phyloP scores from a whole-genome alignment of 164 flowering plant species.

The Umbellularia californica region DNA sequence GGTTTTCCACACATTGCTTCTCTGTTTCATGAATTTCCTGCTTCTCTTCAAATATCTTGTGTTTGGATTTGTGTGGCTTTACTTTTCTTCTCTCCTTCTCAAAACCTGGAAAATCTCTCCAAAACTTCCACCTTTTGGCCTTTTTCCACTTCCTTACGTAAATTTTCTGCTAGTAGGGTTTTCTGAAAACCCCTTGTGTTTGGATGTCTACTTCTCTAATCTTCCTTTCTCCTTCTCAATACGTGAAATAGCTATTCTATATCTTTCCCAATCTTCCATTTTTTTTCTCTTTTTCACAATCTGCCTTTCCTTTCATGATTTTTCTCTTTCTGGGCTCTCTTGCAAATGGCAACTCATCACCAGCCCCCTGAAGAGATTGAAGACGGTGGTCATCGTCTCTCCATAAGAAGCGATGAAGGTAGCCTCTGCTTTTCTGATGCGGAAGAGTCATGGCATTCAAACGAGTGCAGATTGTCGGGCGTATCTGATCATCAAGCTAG shows the following conservation, averaged over 20 bases:
- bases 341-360: constrained; percentile 29
- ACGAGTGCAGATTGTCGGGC: constrained; percentile 44
- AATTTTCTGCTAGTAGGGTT: too few species aligned
- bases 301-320: constrained; percentile 5
- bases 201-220: background rate
- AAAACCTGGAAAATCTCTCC: background rate
- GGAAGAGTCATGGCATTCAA: constrained; percentile 39
- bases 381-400: constrained; percentile 1
- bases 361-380: constrained; percentile 28
- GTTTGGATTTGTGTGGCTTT: background rate
- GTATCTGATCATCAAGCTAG: constrained; percentile 45
- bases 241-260: background rate
- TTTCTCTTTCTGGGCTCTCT: constrained; percentile 3
- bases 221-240: background rate
- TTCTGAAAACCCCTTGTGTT: too few species aligned
- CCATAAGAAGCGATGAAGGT: background rate
- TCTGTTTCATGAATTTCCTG: background rate
- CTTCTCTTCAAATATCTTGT: too few species aligned
- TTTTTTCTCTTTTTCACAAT: too few species aligned
- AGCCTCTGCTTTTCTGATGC: constrained; percentile 30
- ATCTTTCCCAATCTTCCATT: background rate
- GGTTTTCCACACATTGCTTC: background rate
- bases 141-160: background rate
- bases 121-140: background rate
- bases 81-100: background rate